Conservation (phyloP, 345 rosid genomes). For the Eucalyptus albens region DNA sequence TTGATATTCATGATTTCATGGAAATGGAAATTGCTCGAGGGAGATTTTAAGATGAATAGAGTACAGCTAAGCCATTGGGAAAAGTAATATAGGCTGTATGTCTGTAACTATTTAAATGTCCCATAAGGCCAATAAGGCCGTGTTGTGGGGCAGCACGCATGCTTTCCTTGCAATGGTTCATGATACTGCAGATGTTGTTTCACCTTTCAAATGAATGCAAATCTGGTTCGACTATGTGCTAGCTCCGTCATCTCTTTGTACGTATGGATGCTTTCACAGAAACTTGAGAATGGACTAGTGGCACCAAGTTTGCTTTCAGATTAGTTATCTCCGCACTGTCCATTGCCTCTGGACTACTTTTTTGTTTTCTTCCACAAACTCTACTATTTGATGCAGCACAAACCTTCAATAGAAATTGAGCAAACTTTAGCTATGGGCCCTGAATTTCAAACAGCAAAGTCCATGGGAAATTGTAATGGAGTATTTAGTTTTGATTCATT, state of each 20-base stretch:
- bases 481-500: neutral
- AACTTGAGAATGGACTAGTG: neutral
- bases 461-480: neutral
- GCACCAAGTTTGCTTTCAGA: neutral
- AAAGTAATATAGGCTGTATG: neutral
- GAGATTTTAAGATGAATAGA: neutral
- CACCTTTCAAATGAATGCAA: neutral
- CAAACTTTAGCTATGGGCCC: neutral
- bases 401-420: neutral
- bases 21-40: neutral
- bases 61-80: neutral
- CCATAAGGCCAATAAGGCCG: neutral
- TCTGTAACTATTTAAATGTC: neutral
- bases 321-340: neutral
- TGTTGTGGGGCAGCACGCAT: neutral
- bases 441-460: neutral
- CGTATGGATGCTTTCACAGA: neutral
- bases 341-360: neutral
- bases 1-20: neutral
- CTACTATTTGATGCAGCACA: neutral
- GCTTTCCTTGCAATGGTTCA: neutral
- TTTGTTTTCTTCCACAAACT: neutral
- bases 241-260: neutral
- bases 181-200: neutral
- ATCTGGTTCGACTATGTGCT: neutral